Conservation (phyloP, 2,329 filamentous ascomycete species). For the Daldinia sp. region DNA sequence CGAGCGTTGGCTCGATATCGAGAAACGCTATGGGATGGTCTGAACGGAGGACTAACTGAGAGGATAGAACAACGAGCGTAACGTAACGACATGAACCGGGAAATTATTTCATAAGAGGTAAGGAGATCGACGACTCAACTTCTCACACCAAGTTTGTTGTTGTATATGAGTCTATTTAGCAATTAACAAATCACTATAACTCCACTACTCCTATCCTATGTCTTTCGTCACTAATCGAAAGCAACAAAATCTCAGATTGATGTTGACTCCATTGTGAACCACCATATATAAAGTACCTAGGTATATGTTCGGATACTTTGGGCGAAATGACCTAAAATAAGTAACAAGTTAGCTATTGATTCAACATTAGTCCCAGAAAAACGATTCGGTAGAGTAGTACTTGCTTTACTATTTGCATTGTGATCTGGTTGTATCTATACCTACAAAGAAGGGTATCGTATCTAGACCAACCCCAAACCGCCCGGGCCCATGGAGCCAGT, state of each 20-base stretch:
- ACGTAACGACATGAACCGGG: no score
- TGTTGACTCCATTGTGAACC: background rate
- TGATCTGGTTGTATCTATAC: constrained; percentile 45
- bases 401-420: constrained; percentile 42
- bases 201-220: background rate
- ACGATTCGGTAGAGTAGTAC: constrained; percentile 34
- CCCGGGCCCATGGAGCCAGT: constrained; percentile 30
- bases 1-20: background rate
- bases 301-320: background rate
- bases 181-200: background rate
- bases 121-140: background rate
- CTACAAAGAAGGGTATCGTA: constrained; percentile 49
- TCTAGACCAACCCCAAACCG: constrained; percentile 41
- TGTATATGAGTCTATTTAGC: background rate
- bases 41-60: background rate
- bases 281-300: background rate
- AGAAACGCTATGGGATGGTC: background rate
- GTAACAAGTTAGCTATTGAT: background rate
- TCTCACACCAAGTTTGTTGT: background rate
- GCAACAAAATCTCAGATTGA: background rate
- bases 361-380: background rate
- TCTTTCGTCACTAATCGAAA: background rate
- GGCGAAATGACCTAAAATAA: background rate
- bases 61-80: background rate
- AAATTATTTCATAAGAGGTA: background rate